Percentiles rank a stretch among this genome's conserved stretches.
These are phyloP conservation scores for Microcera coccophila DNA, from an alignment of 2,329 filamentous ascomycete species.

Conservation along the genomic window DNA sequence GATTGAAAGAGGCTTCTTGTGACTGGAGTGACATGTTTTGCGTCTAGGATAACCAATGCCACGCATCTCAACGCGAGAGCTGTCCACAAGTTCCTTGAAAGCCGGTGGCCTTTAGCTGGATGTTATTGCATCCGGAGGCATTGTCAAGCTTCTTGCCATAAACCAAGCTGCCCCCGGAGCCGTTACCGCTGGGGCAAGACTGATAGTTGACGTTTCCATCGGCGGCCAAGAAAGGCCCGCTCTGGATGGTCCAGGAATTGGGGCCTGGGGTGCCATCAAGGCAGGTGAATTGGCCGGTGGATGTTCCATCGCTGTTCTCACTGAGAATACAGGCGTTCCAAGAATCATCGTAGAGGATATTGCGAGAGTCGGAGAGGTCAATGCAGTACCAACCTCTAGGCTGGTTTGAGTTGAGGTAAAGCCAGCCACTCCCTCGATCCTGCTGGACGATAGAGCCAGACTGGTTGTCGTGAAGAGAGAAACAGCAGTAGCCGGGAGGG, in stretches of 20 bases:
- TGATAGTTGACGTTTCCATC: constrained; percentile 23
- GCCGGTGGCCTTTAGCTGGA: constrained; percentile 23
- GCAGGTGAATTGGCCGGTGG: constrained; percentile 26
- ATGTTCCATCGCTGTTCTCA: constrained; percentile 5
- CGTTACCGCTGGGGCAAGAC: constrained; percentile 23
- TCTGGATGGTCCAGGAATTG: constrained; percentile 26
- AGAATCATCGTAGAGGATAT: constrained; percentile 26
- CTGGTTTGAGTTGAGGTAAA: constrained; percentile 25
- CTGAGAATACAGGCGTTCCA: constrained; percentile 33
- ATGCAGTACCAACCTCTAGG: constrained; percentile 32
- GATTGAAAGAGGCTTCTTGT: too few species aligned
- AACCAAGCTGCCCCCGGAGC: constrained; percentile 25
- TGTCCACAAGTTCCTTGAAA: constrained; percentile 27
- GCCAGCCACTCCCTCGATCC: constrained; percentile 20
- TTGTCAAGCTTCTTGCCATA: constrained; percentile 17
- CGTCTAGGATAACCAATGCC: too few species aligned
- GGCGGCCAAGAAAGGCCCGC: constrained; percentile 21
- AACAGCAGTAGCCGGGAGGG: constrained; percentile 28
- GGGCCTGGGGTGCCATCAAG: constrained; percentile 31
- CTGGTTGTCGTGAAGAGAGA: constrained; percentile 27
- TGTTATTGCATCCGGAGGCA: constrained; percentile 20
- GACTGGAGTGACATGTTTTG: too few species aligned
- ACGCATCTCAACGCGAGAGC: constrained; percentile 8
- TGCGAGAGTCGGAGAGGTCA: constrained; percentile 20
- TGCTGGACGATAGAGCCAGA: constrained; percentile 26